phyloP scores from a whole-genome alignment of 2,329 filamentous ascomycete genomes.

The Corniculantispora saksenae region DNA sequence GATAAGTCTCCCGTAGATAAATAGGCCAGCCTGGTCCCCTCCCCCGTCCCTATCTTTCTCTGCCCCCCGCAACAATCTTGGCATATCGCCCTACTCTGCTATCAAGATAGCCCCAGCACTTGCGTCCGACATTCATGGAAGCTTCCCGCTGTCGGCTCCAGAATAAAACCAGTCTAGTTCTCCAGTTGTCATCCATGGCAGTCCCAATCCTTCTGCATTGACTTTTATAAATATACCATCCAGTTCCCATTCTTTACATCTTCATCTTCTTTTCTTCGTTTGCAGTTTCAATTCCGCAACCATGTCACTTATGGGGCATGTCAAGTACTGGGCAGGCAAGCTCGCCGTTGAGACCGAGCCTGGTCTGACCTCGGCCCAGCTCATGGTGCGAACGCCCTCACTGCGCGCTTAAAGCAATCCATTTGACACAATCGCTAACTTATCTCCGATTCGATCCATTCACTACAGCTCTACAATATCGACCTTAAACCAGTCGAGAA shows the following conservation, averaged over 20 bases:
- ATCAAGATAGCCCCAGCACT: not conserved
- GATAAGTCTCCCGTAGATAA: conserved; percentile 8
- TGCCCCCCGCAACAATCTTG: not conserved
- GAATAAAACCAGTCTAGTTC: not conserved
- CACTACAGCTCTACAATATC: conserved; percentile 69
- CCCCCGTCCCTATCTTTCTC: not conserved
- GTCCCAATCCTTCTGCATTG: conserved; percentile 4
- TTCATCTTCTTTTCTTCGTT: not conserved
- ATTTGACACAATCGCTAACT: conserved; percentile 3
- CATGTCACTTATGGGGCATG: conserved; percentile 31
- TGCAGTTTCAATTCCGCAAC: not conserved
- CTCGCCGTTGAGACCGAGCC: conserved; percentile 74
- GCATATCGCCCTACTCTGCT: not conserved
- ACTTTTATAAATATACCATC: not conserved
- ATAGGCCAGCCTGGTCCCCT: not conserved
- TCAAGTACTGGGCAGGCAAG: conserved; percentile 54
- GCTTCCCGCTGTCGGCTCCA: not conserved
- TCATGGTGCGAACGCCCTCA: conserved; percentile 60
- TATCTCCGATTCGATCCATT: not conserved
- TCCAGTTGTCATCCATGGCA: not conserved
- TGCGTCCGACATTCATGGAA: not conserved
- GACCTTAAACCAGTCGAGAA: conserved; percentile 82
- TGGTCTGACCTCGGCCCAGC: conserved; percentile 73
- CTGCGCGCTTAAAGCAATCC: not conserved
- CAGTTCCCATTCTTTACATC: not conserved